Evolutionary conservation across 1,139 yeast genomes (phyloP), one percentile per base, ranked within the genome.

Genomic region (Entelexis paramagnoliae): DNA sequence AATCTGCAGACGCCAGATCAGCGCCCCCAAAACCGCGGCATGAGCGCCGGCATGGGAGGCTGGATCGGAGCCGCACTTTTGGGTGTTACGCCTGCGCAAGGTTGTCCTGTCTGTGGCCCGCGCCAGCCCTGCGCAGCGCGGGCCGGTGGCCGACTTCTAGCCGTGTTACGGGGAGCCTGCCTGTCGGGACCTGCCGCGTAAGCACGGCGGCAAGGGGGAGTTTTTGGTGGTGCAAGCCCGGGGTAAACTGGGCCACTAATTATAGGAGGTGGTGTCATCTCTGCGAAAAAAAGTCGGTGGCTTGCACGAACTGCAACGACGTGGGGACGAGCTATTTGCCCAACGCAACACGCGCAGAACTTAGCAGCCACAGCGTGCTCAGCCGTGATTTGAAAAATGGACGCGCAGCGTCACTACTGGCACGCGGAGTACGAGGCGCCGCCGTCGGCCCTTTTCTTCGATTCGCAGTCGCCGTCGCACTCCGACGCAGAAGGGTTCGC

Each of bases 201-300:
- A 44, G 47, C 47, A 44, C 28, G 39, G 47, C 47, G 47, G 47
- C 47, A 44, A 34, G 47, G 40, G 46, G 43, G 16, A n/a, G 41
- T 4, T 5, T 17, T 14, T 26, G 43, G 35, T 41, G 24, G 45
- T 42, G 36, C 46, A 20, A 30, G 46, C 29, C 46, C 29, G 46
- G 35, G 45, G 35, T 40, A 40, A 29, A 42, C n/a, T 20, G 13
- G 29, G 19, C 46, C 35, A 30, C 46, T 42, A 42, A 42, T 42
- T 30, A 42, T 42, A 42, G 46, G 29, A 29, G 34, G 34, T 29
- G 45, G 34, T 29, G 45, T 19, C 45, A 41, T 28, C 34, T 41
- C 26, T 11, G 13, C 30, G 16, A 29, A 28, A 41, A 41, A 41
- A 41, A 41, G 29, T 10, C 24, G 17, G 26, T 36, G 28, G 41